Conservation (phyloP, 768 basidiomycete species). For the Phanerochaete sordida region DNA sequence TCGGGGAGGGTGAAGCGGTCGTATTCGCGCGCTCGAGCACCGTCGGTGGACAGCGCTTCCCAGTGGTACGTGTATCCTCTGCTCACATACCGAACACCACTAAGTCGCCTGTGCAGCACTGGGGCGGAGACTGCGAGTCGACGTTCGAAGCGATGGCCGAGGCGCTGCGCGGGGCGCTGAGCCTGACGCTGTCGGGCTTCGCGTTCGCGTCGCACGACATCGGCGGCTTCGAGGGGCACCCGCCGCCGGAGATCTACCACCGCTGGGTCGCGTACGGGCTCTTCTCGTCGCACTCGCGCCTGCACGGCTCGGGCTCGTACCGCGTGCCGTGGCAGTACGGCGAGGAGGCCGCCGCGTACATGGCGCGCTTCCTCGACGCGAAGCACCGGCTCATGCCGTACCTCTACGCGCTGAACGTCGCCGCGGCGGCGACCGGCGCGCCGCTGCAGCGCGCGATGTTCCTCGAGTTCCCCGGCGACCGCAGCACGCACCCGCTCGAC, state of each 20-base stretch:
- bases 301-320: constrained; percentile 72
- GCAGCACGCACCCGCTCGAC: constrained; percentile 57
- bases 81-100: background rate
- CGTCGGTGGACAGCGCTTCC: constrained; percentile 63
- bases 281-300: constrained; percentile 71
- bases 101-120: constrained; percentile 37
- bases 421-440: constrained; percentile 48
- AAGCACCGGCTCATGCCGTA: constrained; percentile 78
- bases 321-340: constrained; percentile 78
- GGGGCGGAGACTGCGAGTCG: constrained; percentile 76
- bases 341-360: constrained; percentile 60
- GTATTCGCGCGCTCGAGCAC: constrained; percentile 67
- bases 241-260: constrained; percentile 65
- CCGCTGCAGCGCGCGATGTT: constrained; percentile 66
- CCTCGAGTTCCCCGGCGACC: constrained; percentile 57
- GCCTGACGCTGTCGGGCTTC: constrained; percentile 65
- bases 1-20: constrained; percentile 63
- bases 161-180: constrained; percentile 62
- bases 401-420: constrained; percentile 53
- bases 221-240: constrained; percentile 74
- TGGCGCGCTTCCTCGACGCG: constrained; percentile 57
- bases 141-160: constrained; percentile 81
- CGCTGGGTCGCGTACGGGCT: constrained; percentile 77
- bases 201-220: constrained; percentile 75
- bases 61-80: constrained; percentile 24